Evolutionary conservation across 176 grass and related monocot species (phyloP), one percentile per base, ranked within the genome.

Genomic region (Oryza officinalis): DNA sequence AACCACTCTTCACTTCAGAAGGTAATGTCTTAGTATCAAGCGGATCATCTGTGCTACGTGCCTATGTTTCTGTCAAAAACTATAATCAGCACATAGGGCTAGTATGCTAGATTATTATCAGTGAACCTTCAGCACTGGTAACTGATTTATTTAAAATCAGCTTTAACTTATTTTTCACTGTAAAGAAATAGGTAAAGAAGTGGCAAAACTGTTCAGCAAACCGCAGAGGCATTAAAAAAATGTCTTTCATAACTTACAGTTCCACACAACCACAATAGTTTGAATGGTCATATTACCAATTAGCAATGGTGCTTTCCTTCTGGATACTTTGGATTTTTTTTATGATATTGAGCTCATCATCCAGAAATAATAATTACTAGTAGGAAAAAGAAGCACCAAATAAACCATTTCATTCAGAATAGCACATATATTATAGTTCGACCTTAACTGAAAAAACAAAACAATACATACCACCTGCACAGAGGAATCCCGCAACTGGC

Each of bases 1-100:
- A 66, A 33, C 65, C 40, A 46, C 31, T 26, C 23, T 83, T 81
- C 63, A 86, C 35, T 76, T 80, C 15, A 71, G 5, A 71, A 66
- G 69, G 77, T 27, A 79, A 44, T 31, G 10, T 22, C 17, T 76
- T 64, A 11, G 30, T 50, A 77, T 77, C 40, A 71, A 88, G 65
- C 26, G 15, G 75, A 65, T 64, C 72, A 69, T 64, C 14, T 1
- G 40, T 71, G 79, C 6, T 38, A 50, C 66, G 4, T 32, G 31
- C 31, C 31, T 32, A 32, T 32, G 32, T 71, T 82, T 63, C 72
- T 78, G 74, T 63, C 41, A 65, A 88, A 41, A 78, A 25, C 30
- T 65, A 67, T 30, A 87, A 49, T 65, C 23, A 46, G 47, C 57
- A 38, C 47, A 49, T 17, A 82, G n/a, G 27, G 3, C 1, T 32